Evolutionary conservation across 768 basidiomycete species (phyloP).

Genomic region (Gautieria morchelliformis): DNA sequence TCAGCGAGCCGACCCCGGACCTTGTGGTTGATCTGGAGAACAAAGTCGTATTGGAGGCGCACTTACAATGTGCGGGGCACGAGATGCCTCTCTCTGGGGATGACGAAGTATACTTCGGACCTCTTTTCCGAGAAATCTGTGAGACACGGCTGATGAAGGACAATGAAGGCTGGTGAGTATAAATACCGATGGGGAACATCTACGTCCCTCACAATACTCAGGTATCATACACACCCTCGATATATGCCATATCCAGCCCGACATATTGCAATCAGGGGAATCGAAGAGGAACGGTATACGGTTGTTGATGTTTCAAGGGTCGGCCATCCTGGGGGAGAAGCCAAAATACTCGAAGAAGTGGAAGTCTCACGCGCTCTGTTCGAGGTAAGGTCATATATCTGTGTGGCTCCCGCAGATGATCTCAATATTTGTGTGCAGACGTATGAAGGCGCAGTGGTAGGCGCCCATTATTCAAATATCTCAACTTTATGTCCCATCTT

Average conservation of each 20-base stretch:
- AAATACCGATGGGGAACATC: background rate
- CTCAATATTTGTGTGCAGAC: slow-evolving; percentile 6
- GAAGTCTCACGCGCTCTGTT: slow-evolving; percentile 79
- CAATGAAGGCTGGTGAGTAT: slow-evolving; percentile 66
- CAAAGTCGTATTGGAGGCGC: slow-evolving; percentile 68
- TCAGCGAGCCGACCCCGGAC: slow-evolving; percentile 50
- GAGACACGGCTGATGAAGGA: slow-evolving; percentile 51
- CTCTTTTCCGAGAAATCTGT: slow-evolving; percentile 48
- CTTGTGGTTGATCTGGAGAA: slow-evolving; percentile 66
- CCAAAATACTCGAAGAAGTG: slow-evolving; percentile 64
- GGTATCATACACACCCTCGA: slow-evolving; percentile 78
- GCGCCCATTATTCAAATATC: slow-evolving; percentile 13
- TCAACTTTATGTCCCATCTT: background rate
- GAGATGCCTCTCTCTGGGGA: slow-evolving; percentile 71
- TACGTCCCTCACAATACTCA: slow-evolving; percentile 17
- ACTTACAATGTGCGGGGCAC: slow-evolving; percentile 78
- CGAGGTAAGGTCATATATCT: slow-evolving; percentile 34
- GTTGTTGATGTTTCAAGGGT: slow-evolving; percentile 54
- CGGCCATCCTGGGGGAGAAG: slow-evolving; percentile 24
- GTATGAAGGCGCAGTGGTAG: slow-evolving; percentile 81
- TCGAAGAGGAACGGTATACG: slow-evolving; percentile 68
- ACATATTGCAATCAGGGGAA: slow-evolving; percentile 66
- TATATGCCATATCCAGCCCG: slow-evolving; percentile 70
- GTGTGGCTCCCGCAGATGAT: background rate
- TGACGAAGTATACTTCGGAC: slow-evolving; percentile 69